Percentiles rank a stretch among this genome's conserved stretches.
phyloP scores from a whole-genome alignment of 495 filamentous ascomycete genomes.

The Sordaria brevicollis region DNA sequence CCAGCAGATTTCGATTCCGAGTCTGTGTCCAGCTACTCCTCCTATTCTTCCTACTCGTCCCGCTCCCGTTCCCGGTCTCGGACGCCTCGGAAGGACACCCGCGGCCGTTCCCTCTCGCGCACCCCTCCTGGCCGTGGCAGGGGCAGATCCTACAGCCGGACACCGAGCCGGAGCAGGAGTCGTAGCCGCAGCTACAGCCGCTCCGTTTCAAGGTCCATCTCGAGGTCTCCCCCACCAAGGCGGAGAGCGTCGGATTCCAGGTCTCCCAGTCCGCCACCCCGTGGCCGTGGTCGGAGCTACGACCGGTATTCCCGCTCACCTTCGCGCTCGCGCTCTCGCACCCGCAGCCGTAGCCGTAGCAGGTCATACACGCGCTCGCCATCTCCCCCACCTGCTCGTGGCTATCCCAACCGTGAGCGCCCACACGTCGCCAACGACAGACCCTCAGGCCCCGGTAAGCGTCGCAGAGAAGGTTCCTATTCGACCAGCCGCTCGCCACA shows the following conservation, averaged over 20 bases:
- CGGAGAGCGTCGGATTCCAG: conserved; percentile 17
- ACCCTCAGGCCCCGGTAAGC: conserved; percentile 1
- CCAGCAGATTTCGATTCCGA: conserved; percentile 51
- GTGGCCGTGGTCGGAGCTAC: conserved; percentile 7
- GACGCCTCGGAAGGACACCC: conserved; percentile 21
- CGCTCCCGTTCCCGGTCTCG: conserved; percentile 29
- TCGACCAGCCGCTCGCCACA: conserved; percentile 5
- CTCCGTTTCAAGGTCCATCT: conserved; percentile 18
- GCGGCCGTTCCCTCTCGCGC: conserved; percentile 26
- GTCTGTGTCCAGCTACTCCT: conserved; percentile 57
- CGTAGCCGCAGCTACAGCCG: conserved; percentile 18
- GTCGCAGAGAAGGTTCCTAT: conserved; percentile 10
- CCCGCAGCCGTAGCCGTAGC: conserved; percentile 9
- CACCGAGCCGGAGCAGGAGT: conserved; percentile 4
- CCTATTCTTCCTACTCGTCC: conserved; percentile 49
- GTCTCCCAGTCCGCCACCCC: conserved; percentile 20
- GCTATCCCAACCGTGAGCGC: neutral
- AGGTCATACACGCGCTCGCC: conserved; percentile 9
- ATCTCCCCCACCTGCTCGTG: neutral
- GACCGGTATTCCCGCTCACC: conserved; percentile 16
- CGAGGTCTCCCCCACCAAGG: conserved; percentile 22
- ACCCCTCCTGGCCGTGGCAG: conserved; percentile 26
- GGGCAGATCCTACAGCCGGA: conserved; percentile 25
- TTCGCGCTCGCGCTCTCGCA: conserved; percentile 5
- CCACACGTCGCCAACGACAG: neutral